A percentile compares a stretch with the other conserved stretches of the same genome.
Evolutionary conservation across 2,329 filamentous ascomycete species (phyloP).

Genomic region (Epichloe sibirici): DNA sequence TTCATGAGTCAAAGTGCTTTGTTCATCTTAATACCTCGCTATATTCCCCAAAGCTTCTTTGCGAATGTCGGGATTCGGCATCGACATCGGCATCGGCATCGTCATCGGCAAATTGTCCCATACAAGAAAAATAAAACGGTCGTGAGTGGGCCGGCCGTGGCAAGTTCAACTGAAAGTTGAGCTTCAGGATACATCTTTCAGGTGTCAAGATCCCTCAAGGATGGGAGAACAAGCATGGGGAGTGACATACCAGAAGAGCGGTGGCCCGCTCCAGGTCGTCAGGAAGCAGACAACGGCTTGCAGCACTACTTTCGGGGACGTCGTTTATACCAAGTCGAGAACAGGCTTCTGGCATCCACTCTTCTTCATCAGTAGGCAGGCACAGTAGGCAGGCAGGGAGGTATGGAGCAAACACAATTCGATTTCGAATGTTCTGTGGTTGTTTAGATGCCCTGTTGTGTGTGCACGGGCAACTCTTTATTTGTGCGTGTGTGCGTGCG

Average conservation of each 20-base stretch:
- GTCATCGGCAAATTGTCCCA: background rate
- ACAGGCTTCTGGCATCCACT: background rate
- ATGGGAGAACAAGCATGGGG: background rate
- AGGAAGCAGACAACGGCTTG: background rate
- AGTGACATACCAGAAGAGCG: background rate
- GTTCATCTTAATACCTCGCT: background rate
- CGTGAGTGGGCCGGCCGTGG: background rate
- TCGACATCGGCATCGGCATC: background rate
- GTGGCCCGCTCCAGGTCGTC: background rate
- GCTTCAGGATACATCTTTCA: background rate
- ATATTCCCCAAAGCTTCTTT: background rate
- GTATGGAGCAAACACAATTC: background rate
- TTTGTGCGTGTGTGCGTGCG: constrained; percentile 1
- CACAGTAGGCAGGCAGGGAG: too few relatives aligned
- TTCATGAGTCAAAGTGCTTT: background rate
- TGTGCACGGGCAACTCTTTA: background rate
- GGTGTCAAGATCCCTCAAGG: background rate
- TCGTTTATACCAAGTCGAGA: background rate
- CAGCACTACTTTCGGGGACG: background rate
- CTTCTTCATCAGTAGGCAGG: background rate
- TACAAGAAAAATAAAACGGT: background rate
- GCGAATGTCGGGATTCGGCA: too few relatives aligned
- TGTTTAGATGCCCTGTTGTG: background rate
- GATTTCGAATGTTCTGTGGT: background rate
- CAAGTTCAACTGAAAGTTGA: background rate